Base-by-base conservation (phyloP, 2,329 filamentous ascomycete genomes). In the Penicillium oxalicum region DNA sequence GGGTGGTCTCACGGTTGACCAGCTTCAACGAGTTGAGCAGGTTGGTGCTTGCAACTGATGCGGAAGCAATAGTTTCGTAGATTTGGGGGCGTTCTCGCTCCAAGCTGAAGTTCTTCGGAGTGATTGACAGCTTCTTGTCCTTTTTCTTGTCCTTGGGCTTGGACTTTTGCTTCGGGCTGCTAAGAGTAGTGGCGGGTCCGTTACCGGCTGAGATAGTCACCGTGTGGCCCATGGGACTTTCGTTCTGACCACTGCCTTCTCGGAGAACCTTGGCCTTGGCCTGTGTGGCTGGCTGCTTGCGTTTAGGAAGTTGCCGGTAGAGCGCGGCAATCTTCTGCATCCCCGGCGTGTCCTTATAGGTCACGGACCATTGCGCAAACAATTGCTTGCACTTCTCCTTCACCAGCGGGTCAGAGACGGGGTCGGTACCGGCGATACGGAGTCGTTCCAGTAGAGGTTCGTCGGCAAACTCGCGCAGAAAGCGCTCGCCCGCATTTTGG, bases 371-470 rank as follows among this genome's bases (percentile, higher is more conserved):
- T 67, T 88, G 83, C 42, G 84, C 79, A 66, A 95, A 98, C 2
- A 98, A 75, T 50, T 87, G 81, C 43, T 87, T 86, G 66, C 90
- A 95, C 71, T 95, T 96, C 54, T 86, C 82, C 61, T 82, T 86
- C n/a, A 98, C 91, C 50, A 88, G 82, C 0, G 83, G 78, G 67
- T 97, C 91, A 0, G 90, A 91, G 53, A 93, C 78, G 13, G 88
- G 79, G 45, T 93, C 91, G 13, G 87, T 90, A 32, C 87, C 90
- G 56, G 91, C 87, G 32, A 97, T 84, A 24, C 93, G 84, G 45
- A 98, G 77, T 25, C 93, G 86, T 70, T 98, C 93, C 52, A 98
- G 80, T 35, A 98, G 76, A 28, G 91, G 87, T 65, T 96, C 91
- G 62, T 98, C 91, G 8, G 84, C 87, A 67, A 97, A 95, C 12